Conservation (phyloP, 1,284 basidiomycete species). For the Sporisorium sorghi region DNA sequence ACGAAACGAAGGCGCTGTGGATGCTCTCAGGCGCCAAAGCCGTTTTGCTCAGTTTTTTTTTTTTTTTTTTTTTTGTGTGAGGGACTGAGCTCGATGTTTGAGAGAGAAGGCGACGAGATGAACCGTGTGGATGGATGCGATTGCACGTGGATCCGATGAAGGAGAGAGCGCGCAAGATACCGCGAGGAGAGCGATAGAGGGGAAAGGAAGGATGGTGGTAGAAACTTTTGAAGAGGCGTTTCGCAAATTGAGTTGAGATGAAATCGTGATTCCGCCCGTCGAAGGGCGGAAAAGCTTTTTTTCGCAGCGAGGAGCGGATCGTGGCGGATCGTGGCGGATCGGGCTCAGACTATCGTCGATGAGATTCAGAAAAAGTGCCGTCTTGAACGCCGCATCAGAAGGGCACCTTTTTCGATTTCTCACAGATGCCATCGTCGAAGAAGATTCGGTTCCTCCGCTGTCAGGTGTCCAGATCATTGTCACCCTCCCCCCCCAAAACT, state of each 20-base stretch:
- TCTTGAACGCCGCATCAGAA: slow-evolving; percentile 22
- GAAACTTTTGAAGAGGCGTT: too few relatives aligned
- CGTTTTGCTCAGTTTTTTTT: slow-evolving; percentile 18
- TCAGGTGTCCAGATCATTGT: background rate
- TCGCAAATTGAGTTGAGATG: too few relatives aligned
- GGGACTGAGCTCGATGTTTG: background rate
- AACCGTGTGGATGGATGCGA: slow-evolving; percentile 9
- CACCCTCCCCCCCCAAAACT: background rate
- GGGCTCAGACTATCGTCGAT: background rate
- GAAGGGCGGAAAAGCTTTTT: background rate
- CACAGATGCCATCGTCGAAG: background rate
- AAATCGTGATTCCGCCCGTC: too few relatives aligned
- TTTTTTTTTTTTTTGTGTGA: too few relatives aligned
- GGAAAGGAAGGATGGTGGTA: slow-evolving; percentile 8
- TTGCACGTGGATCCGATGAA: slow-evolving; percentile 7
- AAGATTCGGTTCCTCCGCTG: background rate
- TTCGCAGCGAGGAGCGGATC: background rate
- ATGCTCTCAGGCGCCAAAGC: slow-evolving; percentile 25
- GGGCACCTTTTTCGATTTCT: background rate
- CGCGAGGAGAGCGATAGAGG: background rate
- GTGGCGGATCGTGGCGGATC: background rate
- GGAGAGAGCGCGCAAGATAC: background rate
- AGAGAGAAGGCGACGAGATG: background rate
- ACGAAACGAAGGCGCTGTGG: slow-evolving; percentile 3
- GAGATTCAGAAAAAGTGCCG: too few relatives aligned